Evolutionary conservation across 345 rosid species (phyloP).

Genomic region (Aquilaria sinensis): DNA sequence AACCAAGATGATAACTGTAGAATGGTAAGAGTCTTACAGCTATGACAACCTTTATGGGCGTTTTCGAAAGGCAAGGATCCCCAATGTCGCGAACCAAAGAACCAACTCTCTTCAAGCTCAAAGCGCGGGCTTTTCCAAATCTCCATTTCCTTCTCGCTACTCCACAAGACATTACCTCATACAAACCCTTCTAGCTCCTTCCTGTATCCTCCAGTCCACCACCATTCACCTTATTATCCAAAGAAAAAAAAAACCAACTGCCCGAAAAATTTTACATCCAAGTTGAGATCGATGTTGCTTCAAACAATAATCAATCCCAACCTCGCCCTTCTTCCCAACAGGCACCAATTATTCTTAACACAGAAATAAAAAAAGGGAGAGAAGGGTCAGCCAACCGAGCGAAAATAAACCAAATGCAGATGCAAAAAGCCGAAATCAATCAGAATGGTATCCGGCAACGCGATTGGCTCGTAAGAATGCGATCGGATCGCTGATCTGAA

Average conservation of each 20-base stretch:
- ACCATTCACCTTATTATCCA: constrained; percentile 23
- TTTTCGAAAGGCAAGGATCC: constrained; percentile 76
- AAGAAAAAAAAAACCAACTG: constrained; percentile 16
- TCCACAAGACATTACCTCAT: constrained; percentile 56
- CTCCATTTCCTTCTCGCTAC: constrained; percentile 59
- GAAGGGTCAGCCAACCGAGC: neutral
- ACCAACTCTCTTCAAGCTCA: constrained; percentile 68
- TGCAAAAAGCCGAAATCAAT: neutral
- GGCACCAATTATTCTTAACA: neutral
- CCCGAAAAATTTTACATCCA: neutral
- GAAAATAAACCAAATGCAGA: neutral
- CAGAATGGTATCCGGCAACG: neutral
- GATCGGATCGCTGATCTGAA: constrained; percentile 20
- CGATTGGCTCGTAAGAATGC: neutral
- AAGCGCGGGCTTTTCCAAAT: constrained; percentile 49
- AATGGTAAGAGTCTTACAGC: constrained; percentile 20
- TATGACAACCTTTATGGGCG: constrained; percentile 70
- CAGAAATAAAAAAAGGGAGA: neutral
- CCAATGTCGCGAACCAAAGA: constrained; percentile 74
- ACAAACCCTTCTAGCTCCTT: constrained; percentile 11
- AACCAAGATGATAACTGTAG: too few relatives aligned
- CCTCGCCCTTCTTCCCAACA: neutral
- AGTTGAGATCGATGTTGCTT: constrained; percentile 2
- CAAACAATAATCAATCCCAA: constrained; percentile 1
- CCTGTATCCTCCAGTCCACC: constrained; percentile 17